Evolutionary conservation across 768 basidiomycete species (phyloP).

Genomic region (Tylopilus plumbeoviolaceoides): DNA sequence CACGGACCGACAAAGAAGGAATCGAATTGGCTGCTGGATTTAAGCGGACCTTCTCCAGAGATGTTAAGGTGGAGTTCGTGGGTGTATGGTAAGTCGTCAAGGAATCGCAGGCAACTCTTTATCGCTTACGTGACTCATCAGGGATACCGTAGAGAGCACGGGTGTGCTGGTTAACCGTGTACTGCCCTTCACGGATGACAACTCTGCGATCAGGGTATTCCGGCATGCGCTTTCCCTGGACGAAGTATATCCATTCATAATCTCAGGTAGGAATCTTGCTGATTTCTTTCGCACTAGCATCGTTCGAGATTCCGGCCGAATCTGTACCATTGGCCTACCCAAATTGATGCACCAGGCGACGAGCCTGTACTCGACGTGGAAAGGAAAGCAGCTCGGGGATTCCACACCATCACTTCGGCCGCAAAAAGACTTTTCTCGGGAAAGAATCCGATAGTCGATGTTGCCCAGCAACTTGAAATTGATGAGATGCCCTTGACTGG

Average conservation of each 20-base stretch:
- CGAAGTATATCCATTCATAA: conserved; percentile 43
- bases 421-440: not conserved
- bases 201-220: conserved; percentile 63
- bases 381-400: not conserved
- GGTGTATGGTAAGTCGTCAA: conserved; percentile 60
- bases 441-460: not conserved
- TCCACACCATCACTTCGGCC: not conserved
- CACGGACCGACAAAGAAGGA: conserved; percentile 43
- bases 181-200: conserved; percentile 65
- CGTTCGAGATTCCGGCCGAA: conserved; percentile 66
- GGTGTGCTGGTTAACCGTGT: conserved; percentile 56
- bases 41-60: conserved; percentile 65
- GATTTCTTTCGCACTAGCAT: conserved; percentile 37
- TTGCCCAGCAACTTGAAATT: not conserved
- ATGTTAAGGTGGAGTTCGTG: conserved; percentile 72
- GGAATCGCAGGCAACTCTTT: not conserved
- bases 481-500: not conserved
- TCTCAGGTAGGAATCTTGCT: not conserved
- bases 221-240: conserved; percentile 77
- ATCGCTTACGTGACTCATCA: conserved; percentile 16
- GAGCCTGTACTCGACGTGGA: not conserved
- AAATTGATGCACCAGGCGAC: conserved; percentile 7
- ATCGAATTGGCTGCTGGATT: conserved; percentile 55
- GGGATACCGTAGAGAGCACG: conserved; percentile 81
- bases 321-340: conserved; percentile 45